Conservation (phyloP, 176 grass and related monocot genomes). For the Rhipidocladum racemiflorum region DNA sequence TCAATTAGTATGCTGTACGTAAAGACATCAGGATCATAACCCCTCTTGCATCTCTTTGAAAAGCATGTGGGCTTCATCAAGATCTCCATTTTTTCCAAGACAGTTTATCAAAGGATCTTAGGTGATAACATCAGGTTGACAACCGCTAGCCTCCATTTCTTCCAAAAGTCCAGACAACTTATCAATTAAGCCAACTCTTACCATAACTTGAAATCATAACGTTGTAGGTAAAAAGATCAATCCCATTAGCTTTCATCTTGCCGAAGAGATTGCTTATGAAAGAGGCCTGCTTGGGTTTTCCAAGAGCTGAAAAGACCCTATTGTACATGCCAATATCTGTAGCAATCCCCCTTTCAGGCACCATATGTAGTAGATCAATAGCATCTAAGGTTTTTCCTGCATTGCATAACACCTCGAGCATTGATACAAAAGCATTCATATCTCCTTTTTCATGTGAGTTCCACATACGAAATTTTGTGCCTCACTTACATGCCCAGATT, state of each 20-base stretch:
- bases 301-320: conserved; percentile 83
- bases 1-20: conserved; percentile 95
- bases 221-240: conserved; percentile 96
- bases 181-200: conserved; percentile 79
- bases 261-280: conserved; percentile 66
- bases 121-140: conserved; percentile 79
- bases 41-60: conserved; percentile 98
- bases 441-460: conserved; percentile 71
- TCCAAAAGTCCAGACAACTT: conserved; percentile 73
- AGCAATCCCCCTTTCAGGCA: conserved; percentile 79
- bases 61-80: conserved; percentile 84
- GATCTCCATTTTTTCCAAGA: conserved; percentile 84
- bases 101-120: conserved; percentile 99
- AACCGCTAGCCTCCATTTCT: conserved; percentile 70
- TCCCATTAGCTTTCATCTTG: conserved; percentile 71
- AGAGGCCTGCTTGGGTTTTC: conserved; percentile 78
- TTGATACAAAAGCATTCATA: conserved; percentile 69
- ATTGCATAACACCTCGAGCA: conserved; percentile 88
- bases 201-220: conserved; percentile 94
- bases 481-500: conserved; percentile 81
- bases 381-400: conserved; percentile 83
- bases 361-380: conserved; percentile 76
- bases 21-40: conserved; percentile 88
- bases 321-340: conserved; percentile 83
- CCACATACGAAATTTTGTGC: conserved; percentile 86